Conservation (phyloP, 192 early-diverging fungal species). For the Powellomyces hirtus region DNA sequence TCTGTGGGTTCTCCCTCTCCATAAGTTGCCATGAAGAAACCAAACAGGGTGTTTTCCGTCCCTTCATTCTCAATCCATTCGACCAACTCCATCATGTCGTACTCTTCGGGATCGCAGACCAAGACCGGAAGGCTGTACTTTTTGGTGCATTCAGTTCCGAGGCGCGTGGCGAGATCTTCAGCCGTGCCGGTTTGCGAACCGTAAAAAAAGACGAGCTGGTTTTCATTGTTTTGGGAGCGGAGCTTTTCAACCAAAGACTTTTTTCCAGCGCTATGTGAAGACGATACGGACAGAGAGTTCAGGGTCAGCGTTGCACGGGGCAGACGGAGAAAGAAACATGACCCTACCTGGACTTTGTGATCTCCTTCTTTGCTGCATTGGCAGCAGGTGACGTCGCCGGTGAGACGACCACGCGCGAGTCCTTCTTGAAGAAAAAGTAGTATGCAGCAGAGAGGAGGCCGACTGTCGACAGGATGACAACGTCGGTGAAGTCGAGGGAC, state of each 20-base stretch:
- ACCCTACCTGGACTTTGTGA: no score
- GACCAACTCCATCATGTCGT: conserved; percentile 82
- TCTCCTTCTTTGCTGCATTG: background rate
- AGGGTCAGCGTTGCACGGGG: no score
- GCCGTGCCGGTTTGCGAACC: conserved; percentile 99
- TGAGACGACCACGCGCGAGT: background rate
- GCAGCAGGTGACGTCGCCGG: no score
- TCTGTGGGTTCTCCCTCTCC: conserved; percentile 99
- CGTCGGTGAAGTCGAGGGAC: conserved; percentile 30
- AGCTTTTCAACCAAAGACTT: conserved; percentile 44
- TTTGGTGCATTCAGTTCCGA: conserved; percentile 80
- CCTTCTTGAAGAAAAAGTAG: conserved; percentile 11
- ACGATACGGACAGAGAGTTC: no score
- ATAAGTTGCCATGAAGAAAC: conserved; percentile 95
- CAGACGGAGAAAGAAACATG: no score
- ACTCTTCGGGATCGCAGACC: conserved; percentile 86
- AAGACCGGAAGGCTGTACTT: conserved; percentile 71
- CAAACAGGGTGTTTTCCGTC: conserved; percentile 54
- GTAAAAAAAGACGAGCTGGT: conserved; percentile 83
- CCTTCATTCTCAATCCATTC: conserved; percentile 59
- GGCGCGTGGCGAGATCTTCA: conserved; percentile 92
- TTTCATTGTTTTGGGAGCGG: conserved; percentile 12
- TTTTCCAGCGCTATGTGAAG: conserved; percentile 24
- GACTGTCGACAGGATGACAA: conserved; percentile 32
- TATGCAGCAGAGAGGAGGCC: conserved; percentile 25